phyloP scores from a whole-genome alignment of 2,329 filamentous ascomycete species.

The Xylariaceae sp. region DNA sequence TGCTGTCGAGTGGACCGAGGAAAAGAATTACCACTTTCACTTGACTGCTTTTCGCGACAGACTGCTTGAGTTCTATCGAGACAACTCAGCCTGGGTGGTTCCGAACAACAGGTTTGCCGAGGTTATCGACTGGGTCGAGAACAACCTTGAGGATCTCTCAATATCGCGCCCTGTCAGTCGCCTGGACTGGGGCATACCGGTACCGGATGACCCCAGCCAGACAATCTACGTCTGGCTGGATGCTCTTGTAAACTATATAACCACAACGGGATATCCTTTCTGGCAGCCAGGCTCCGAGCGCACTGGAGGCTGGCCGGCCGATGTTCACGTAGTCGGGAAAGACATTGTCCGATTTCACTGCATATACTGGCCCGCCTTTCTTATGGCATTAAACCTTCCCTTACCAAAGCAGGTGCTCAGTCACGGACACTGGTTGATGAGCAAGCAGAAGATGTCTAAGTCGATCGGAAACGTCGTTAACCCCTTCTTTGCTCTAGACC shows the following conservation, averaged over 20 bases:
- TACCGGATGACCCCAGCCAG: conserved; percentile 82
- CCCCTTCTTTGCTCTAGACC: conserved; percentile 87
- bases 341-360: conserved; percentile 97
- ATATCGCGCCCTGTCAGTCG: conserved; percentile 82
- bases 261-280: conserved; percentile 81
- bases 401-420: conserved; percentile 81
- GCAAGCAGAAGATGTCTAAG: conserved; percentile 94
- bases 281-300: conserved; percentile 71
- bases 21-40: conserved; percentile 94
- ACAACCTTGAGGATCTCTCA: conserved; percentile 84
- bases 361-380: conserved; percentile 96
- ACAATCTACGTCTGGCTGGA: conserved; percentile 99
- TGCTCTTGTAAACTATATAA: conserved; percentile 92
- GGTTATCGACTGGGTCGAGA: conserved; percentile 76
- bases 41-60: conserved; percentile 82
- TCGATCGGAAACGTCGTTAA: conserved; percentile 94
- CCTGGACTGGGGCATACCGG: conserved; percentile 85
- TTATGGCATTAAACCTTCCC: conserved; percentile 85
- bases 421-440: conserved; percentile 96
- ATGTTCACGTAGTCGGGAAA: conserved; percentile 93
- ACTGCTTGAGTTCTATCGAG: conserved; percentile 78
- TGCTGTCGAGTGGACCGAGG: conserved; percentile 92
- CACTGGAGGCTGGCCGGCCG: conserved; percentile 81
- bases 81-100: conserved; percentile 79
- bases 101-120: conserved; percentile 78